phyloP scores from a whole-genome alignment of 2,329 filamentous ascomycete genomes.

The Neofusicoccum sp. region DNA sequence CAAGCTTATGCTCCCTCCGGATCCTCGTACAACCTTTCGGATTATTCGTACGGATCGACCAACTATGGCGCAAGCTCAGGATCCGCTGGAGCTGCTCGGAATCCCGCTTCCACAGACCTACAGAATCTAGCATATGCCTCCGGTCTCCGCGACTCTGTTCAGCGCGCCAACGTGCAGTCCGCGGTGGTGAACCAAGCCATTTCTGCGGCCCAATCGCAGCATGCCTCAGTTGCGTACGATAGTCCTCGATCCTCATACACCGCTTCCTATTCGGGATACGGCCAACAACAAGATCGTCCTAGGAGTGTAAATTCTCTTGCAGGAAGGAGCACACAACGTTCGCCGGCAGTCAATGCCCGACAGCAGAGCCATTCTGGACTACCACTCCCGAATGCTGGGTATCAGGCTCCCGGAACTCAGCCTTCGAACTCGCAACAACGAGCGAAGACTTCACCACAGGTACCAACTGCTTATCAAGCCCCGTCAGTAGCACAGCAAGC shows the following conservation, averaged over 20 bases:
- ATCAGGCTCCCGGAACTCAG: neutral
- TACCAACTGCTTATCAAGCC: neutral
- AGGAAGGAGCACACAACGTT: neutral
- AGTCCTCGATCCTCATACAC: neutral
- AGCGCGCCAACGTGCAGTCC: neutral
- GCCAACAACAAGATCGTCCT: neutral
- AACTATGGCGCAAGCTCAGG: slow-evolving; percentile 4
- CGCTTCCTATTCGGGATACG: neutral
- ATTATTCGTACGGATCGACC: slow-evolving; percentile 16
- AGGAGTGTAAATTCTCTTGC: slow-evolving; percentile 16
- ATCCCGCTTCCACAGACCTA: slow-evolving; percentile 5
- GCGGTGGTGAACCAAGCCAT: neutral
- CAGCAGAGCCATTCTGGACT: neutral
- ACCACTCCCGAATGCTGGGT: neutral
- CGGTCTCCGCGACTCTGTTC: slow-evolving; percentile 1
- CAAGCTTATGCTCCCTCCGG: neutral
- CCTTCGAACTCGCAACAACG: slow-evolving; percentile 1
- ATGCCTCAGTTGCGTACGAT: neutral
- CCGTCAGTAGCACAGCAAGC: neutral
- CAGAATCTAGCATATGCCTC: slow-evolving; percentile 20
- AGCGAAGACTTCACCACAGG: neutral
- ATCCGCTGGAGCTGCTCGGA: neutral
- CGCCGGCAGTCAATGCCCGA: neutral
- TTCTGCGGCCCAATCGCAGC: neutral
- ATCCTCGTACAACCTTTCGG: neutral